Evolutionary conservation across 331 rosid species (phyloP).

Genomic region (Erythrophleum ivorense): DNA sequence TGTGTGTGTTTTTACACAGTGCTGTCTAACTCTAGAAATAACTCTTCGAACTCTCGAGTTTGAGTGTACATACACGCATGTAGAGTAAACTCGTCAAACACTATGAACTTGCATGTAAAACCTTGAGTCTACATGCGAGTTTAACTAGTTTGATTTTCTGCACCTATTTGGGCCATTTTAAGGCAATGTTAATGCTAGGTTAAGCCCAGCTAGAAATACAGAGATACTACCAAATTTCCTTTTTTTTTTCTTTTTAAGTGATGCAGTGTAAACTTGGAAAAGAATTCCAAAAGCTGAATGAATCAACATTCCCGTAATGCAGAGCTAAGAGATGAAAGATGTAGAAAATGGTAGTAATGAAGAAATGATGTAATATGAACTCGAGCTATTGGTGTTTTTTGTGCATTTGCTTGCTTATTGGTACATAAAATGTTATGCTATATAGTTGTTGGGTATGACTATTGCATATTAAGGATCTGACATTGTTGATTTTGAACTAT

Average conservation of each 20-base stretch:
- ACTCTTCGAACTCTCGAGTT: background rate
- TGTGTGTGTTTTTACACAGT: background rate
- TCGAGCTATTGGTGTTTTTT: background rate
- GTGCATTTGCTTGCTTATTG: background rate
- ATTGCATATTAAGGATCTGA: background rate
- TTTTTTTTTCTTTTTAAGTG: background rate
- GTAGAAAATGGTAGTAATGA: background rate
- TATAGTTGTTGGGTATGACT: background rate
- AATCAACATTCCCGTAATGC: background rate
- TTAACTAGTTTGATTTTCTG: background rate
- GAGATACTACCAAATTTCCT: background rate
- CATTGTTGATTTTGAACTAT: background rate
- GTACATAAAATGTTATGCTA: background rate
- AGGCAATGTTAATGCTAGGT: background rate
- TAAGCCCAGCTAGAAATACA: background rate
- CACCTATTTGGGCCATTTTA: background rate
- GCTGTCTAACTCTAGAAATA: background rate
- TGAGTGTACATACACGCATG: background rate
- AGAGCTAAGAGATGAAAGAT: background rate
- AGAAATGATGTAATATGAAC: background rate
- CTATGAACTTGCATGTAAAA: background rate
- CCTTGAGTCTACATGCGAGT: background rate
- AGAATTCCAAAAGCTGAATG: background rate
- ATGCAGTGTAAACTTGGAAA: background rate
- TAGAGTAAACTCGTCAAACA: background rate